Conservation (phyloP, 75 land plant species). For the Sequoia sempervirens region DNA sequence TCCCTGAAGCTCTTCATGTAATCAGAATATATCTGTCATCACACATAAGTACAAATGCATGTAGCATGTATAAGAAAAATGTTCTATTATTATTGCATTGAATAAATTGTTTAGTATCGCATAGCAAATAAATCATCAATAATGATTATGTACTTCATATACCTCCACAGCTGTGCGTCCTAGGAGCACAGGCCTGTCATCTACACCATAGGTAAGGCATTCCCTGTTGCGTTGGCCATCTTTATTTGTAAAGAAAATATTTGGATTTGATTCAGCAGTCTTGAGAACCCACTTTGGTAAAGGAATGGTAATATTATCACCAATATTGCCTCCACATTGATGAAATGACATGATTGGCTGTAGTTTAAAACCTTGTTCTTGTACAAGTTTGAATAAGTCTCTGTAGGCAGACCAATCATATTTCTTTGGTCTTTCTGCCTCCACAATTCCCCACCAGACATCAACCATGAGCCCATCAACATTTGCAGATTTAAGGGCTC, state of each 20-base stretch:
- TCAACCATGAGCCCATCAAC: slow-evolving; percentile 75
- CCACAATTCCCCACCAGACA: slow-evolving; percentile 80
- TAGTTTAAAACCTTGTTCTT: slow-evolving; percentile 42
- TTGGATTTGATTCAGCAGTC: slow-evolving; percentile 48
- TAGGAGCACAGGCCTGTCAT: slow-evolving; percentile 48
- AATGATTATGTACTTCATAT: not conserved
- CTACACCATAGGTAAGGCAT: slow-evolving; percentile 64
- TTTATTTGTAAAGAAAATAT: slow-evolving; percentile 69
- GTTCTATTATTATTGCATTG: not conserved
- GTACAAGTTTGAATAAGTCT: slow-evolving; percentile 39
- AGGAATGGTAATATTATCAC: slow-evolving; percentile 58
- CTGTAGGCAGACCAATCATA: slow-evolving; percentile 64
- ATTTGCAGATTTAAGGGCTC: slow-evolving; percentile 31
- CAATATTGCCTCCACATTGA: slow-evolving; percentile 4
- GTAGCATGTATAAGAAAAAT: not conserved
- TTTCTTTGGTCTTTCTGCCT: slow-evolving; percentile 38
- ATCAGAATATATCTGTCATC: slow-evolving; percentile 58
- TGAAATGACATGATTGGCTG: slow-evolving; percentile 24
- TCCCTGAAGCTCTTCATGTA: slow-evolving; percentile 78
- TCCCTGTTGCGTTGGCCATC: slow-evolving; percentile 51
- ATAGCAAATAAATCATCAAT: not conserved
- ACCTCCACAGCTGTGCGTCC: slow-evolving; percentile 77
- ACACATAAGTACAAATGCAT: not conserved
- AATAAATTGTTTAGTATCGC: not conserved
- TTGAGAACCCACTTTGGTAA: slow-evolving; percentile 73